Percentiles rank a stretch among this genome's conserved stretches.
phyloP scores from a whole-genome alignment of 768 basidiomycete genomes.

The Myochromella boudieri region DNA sequence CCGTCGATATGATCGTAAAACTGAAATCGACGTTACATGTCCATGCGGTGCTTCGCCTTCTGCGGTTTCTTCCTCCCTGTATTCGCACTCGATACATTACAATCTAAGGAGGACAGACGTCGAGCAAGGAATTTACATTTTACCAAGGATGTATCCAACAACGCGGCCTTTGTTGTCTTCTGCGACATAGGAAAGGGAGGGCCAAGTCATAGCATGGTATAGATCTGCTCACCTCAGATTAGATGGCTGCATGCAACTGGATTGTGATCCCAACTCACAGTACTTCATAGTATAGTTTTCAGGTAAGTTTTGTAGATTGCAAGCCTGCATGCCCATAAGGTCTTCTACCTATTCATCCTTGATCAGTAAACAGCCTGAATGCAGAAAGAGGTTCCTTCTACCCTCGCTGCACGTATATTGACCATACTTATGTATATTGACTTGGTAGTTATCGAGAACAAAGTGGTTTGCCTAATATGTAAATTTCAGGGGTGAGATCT shows the following conservation, averaged over 20 bases:
- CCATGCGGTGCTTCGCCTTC: conserved; percentile 77
- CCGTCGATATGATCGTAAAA: conserved; percentile 86
- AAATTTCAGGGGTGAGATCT: no score
- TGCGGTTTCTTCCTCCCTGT: conserved; percentile 65
- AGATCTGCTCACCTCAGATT: conserved; percentile 54
- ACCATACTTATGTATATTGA: conserved; percentile 25
- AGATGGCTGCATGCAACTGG: not conserved
- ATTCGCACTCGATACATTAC: conserved; percentile 14
- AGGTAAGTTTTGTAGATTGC: conserved; percentile 92
- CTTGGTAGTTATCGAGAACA: not conserved
- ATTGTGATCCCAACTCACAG: conserved; percentile 39
- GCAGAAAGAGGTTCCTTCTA: conserved; percentile 18
- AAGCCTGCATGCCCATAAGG: conserved; percentile 92
- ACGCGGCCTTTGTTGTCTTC: conserved; percentile 89
- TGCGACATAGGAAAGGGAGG: conserved; percentile 89
- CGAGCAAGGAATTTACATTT: conserved; percentile 60
- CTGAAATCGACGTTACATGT: conserved; percentile 96
- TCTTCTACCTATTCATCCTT: conserved; percentile 70
- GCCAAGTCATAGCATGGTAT: conserved; percentile 95
- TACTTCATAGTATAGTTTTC: conserved; percentile 91
- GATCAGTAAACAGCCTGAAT: not conserved
- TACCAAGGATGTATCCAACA: conserved; percentile 93
- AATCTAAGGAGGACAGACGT: conserved; percentile 3
- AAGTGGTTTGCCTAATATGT: not conserved
- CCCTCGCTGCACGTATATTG: conserved; percentile 44